A percentile compares a stretch with the other conserved stretches of the same genome.
Conservation (phyloP, 345 rosid genomes). For the Aurinia saxatilis region DNA sequence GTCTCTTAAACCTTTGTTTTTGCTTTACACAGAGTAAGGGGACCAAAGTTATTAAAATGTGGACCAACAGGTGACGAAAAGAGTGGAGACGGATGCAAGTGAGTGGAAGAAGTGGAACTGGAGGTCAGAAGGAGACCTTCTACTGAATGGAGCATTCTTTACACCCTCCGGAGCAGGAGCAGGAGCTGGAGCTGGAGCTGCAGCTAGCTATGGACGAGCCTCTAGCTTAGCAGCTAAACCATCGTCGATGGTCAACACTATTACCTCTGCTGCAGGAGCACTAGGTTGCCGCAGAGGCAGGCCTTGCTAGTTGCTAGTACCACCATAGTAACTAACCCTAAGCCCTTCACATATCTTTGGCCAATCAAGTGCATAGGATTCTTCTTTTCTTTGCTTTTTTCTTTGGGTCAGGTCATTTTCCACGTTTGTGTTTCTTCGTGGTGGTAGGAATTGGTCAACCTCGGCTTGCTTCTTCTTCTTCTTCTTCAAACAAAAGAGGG, state of each 20-base stretch:
- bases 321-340: constrained; percentile 14
- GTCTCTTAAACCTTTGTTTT: not conserved
- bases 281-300: constrained; percentile 55
- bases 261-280: constrained; percentile 73
- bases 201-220: constrained; percentile 84
- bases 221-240: constrained; percentile 91
- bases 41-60: constrained; percentile 3
- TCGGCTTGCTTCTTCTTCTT: constrained; percentile 50
- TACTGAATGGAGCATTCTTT: constrained; percentile 88
- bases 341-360: constrained; percentile 30
- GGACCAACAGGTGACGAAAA: constrained; percentile 69
- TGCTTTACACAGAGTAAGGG: not conserved
- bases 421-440: constrained; percentile 9
- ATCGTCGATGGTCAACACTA: constrained; percentile 63
- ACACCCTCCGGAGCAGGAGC: constrained; percentile 57
- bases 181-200: constrained; percentile 51
- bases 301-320: constrained; percentile 59
- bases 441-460: constrained; percentile 45
- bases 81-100: constrained; percentile 51
- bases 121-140: constrained; percentile 86
- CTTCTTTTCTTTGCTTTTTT: not conserved
- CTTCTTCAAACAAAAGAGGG: constrained; percentile 26
- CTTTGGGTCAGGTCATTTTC: constrained; percentile 1
- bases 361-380: constrained; percentile 35
- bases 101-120: constrained; percentile 81